Evolutionary conservation across 345 rosid species (phyloP), one percentile per base, ranked within the genome.

Genomic region (Stellera chamaejasme): DNA sequence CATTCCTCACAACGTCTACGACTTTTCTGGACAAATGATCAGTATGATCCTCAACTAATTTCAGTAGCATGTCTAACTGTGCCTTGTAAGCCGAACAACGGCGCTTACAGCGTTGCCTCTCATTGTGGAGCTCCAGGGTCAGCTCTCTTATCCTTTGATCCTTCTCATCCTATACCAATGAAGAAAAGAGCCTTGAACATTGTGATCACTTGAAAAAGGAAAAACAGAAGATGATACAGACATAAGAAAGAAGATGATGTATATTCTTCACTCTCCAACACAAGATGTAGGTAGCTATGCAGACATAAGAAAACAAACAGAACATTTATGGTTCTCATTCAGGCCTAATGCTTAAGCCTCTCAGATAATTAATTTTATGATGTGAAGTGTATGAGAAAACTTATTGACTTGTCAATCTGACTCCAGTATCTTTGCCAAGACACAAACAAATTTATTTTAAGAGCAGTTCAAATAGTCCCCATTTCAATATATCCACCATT

Each of bases 101-200:
- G 0, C 77, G 69, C 48, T 75, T 78, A 59, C 73, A 72, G 43
- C 68, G 48, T 42, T 75, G 82, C 52, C 58, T 72, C 68, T 78
- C 82, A 47, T 69, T 78, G 73, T 69, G 67, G 14, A 75, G 77
- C 60, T 75, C 82, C 43, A 61, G 54, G 3, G 71, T 75, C 27
- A 78, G 64, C 56, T 78, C 79, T 59, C 58, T 66, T 57, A 78
- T 78, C 64, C 75, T 72, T 62, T 26, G 58, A 54, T 75, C 79
- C 73, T 78, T 78, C 63, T 72, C 82, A 66, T 72, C 75, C 79
- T 75, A 61, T 13, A 62, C 25, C 16, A 56, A 13, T 14, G 48
- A 61, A 48, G 39, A 32, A 32, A 32, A 32, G 7, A 32, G 39
- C 39, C 39, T 1, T 32, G 9, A 32, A 4, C 5, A 3, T 32